A percentile compares a stretch with the other conserved stretches of the same genome.
Evolutionary conservation across 176 grass and related monocot genomes (phyloP).

Genomic region (Oryza coarctata): DNA sequence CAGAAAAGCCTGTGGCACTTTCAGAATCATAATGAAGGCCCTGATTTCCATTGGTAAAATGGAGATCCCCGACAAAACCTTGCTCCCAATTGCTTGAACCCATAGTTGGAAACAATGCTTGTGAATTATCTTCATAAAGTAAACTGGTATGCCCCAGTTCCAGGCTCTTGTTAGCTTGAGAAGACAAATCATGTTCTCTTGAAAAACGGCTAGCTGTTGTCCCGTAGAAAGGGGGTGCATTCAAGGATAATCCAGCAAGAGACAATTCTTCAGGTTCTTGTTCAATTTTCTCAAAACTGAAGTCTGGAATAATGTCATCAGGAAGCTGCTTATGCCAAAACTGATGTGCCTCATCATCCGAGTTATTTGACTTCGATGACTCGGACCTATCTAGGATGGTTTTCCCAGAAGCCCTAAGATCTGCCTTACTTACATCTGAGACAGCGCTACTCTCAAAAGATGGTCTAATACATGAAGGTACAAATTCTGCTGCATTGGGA

Average conservation of each 20-base stretch:
- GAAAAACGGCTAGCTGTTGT: conserved; percentile 45
- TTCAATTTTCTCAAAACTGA: conserved; percentile 70
- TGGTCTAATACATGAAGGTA: conserved; percentile 73
- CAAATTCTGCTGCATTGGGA: conserved; percentile 96
- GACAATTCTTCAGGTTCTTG: conserved; percentile 59
- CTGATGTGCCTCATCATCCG: conserved; percentile 83
- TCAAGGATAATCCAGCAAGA: conserved; percentile 71
- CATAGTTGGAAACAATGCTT: conserved; percentile 44
- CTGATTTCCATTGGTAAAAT: conserved; percentile 49
- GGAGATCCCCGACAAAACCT: conserved; percentile 39
- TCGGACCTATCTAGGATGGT: conserved; percentile 66
- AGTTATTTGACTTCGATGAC: conserved; percentile 86
- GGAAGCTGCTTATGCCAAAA: conserved; percentile 92
- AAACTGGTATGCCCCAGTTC: conserved; percentile 44
- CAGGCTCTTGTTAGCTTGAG: conserved; percentile 41
- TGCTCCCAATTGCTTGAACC: conserved; percentile 70
- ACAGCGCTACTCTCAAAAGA: conserved; percentile 38
- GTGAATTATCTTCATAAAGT: conserved; percentile 56
- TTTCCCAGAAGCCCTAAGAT: conserved; percentile 55
- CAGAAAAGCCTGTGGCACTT: conserved; percentile 42
- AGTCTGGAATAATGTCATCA: conserved; percentile 97
- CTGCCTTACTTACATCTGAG: conserved; percentile 57
- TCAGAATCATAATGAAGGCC: conserved; percentile 55
- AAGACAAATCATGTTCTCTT: conserved; percentile 48
- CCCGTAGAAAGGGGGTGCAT: conserved; percentile 57